phyloP scores from a whole-genome alignment of 345 rosid genomes.

The Balakata baccata region DNA sequence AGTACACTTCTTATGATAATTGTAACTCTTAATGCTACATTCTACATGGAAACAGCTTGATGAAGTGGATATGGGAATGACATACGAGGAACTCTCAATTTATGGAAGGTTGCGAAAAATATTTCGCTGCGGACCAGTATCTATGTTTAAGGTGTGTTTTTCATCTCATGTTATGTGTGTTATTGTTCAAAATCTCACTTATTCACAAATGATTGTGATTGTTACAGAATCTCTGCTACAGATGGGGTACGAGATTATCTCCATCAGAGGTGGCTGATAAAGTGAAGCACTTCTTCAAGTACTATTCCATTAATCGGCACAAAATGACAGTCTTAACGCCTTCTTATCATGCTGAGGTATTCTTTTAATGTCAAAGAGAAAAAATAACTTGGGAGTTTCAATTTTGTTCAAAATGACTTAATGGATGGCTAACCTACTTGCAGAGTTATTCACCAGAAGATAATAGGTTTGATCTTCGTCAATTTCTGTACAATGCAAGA shows the following conservation, averaged over 20 bases:
- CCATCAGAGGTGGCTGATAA: constrained; percentile 89
- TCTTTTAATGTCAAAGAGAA: neutral
- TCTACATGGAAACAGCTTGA: constrained; percentile 61
- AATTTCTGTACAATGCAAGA: constrained; percentile 73
- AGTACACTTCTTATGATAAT: neutral
- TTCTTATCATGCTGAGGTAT: constrained; percentile 96
- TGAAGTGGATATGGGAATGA: constrained; percentile 99
- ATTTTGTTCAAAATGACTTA: neutral
- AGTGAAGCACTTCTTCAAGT: constrained; percentile 94
- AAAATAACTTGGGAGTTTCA: neutral
- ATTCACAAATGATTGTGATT: neutral
- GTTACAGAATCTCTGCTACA: constrained; percentile 86
- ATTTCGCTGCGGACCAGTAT: constrained; percentile 92
- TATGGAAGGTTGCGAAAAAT: constrained; percentile 89
- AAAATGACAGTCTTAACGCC: constrained; percentile 96
- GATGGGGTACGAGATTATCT: constrained; percentile 76
- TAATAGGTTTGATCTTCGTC: constrained; percentile 87
- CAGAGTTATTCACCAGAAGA: constrained; percentile 99
- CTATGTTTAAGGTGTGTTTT: constrained; percentile 82
- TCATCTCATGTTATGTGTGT: neutral
- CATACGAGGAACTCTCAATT: constrained; percentile 91
- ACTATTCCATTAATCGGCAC: constrained; percentile 94
- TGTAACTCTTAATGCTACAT: constrained; percentile 9
- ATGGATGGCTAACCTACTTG: neutral
- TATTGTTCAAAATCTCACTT: constrained; percentile 12